Evolutionary conservation across 331 rosid genomes (phyloP).

Genomic region (Ulmus americana): DNA sequence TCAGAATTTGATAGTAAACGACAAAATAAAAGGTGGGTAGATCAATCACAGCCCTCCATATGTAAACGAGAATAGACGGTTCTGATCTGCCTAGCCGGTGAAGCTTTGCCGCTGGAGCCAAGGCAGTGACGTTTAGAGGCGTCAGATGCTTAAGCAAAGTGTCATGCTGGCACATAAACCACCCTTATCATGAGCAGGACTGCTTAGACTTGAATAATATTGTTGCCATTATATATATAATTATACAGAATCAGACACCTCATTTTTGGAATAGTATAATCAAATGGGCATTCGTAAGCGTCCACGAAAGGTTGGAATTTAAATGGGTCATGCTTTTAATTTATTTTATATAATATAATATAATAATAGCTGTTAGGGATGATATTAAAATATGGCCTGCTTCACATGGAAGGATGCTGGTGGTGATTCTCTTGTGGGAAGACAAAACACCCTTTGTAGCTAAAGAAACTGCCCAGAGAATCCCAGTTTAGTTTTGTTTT

Average conservation of each 20-base stretch:
- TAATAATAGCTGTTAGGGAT: slow-evolving; percentile 5
- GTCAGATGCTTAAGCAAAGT: slow-evolving; percentile 36
- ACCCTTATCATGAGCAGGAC: slow-evolving; percentile 24
- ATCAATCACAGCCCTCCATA: slow-evolving; percentile 35
- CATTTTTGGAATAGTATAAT: slow-evolving; percentile 28
- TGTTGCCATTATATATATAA: not conserved
- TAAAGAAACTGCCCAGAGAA: slow-evolving; percentile 40
- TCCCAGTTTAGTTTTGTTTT: slow-evolving; percentile 69
- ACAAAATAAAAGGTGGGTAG: slow-evolving; percentile 26
- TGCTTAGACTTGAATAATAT: not conserved
- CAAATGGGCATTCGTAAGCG: slow-evolving; percentile 32
- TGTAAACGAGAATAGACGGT: slow-evolving; percentile 12
- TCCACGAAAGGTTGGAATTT: slow-evolving; percentile 41
- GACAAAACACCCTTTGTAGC: slow-evolving; percentile 36
- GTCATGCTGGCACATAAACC: slow-evolving; percentile 37
- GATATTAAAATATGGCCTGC: slow-evolving; percentile 24
- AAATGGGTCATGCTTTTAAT: slow-evolving; percentile 17
- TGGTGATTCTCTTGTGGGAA: slow-evolving; percentile 34
- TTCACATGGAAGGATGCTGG: slow-evolving; percentile 54
- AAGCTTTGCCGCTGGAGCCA: not conserved
- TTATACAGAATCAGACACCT: slow-evolving; percentile 21
- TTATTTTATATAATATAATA: no score
- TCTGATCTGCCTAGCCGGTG: not conserved
- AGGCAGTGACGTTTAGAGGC: slow-evolving; percentile 25
- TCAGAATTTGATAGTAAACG: slow-evolving; percentile 10